phyloP scores from a whole-genome alignment of 2,329 filamentous ascomycete genomes.

The Cladosporium oxysporum region DNA sequence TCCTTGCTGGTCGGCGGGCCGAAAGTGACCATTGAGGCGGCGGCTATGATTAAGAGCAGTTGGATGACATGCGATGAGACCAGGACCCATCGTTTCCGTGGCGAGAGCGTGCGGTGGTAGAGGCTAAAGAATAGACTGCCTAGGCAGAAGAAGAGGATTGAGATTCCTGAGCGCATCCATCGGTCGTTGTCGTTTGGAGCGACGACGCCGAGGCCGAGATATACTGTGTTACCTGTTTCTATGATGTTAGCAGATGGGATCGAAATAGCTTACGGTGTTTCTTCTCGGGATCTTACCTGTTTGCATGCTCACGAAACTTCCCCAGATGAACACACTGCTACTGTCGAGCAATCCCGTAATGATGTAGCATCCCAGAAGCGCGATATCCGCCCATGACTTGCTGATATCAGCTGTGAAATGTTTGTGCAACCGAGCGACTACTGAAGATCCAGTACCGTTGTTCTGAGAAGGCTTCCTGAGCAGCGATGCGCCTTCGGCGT shows the following conservation, averaged over 20 bases:
- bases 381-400: slow-evolving; percentile 65
- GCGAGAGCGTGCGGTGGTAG: slow-evolving; percentile 65
- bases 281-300: slow-evolving; percentile 59
- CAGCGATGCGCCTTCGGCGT: slow-evolving; percentile 10
- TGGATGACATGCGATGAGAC: slow-evolving; percentile 48
- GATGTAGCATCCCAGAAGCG: slow-evolving; percentile 71
- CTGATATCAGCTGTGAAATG: slow-evolving; percentile 53
- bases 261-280: neutral
- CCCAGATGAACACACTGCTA: slow-evolving; percentile 74
- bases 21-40: slow-evolving; percentile 46
- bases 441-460: neutral
- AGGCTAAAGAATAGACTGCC: slow-evolving; percentile 71
- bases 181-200: slow-evolving; percentile 52
- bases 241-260: neutral
- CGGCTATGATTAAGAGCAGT: slow-evolving; percentile 42
- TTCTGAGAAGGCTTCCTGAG: slow-evolving; percentile 1
- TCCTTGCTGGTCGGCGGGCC: slow-evolving; percentile 30
- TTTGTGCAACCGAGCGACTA: slow-evolving; percentile 10
- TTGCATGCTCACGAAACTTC: slow-evolving; percentile 81
- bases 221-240: slow-evolving; percentile 67
- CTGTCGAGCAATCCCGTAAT: slow-evolving; percentile 73
- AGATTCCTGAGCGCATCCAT: slow-evolving; percentile 72
- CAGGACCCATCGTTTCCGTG: slow-evolving; percentile 66
- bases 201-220: slow-evolving; percentile 71
- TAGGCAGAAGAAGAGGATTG: slow-evolving; percentile 69